Evolutionary conservation across 768 basidiomycete genomes (phyloP).

Genomic region (Obba rivulosa): DNA sequence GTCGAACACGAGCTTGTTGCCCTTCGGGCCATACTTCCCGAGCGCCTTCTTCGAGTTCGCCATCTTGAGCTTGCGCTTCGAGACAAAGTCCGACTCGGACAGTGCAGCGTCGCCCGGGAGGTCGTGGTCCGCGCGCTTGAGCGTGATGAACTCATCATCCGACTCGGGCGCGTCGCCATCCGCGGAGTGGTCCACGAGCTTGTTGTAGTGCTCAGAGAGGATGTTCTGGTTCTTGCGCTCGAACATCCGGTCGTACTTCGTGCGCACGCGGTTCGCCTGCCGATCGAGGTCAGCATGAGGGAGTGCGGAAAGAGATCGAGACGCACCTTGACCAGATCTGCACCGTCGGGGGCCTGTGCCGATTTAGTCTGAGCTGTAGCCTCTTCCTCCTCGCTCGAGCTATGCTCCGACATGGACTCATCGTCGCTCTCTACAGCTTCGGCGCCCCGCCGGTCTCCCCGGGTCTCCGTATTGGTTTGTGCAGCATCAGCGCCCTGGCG

Average conservation of each 20-base stretch:
- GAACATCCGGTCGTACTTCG: conserved; percentile 98
- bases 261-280: conserved; percentile 52
- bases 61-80: conserved; percentile 81
- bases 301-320: too few species aligned
- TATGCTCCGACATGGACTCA: conserved; percentile 16
- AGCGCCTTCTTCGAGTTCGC: conserved; percentile 70
- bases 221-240: conserved; percentile 93
- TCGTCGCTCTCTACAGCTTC: conserved; percentile 16
- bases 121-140: conserved; percentile 88
- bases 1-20: conserved; percentile 84
- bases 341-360: conserved; percentile 21
- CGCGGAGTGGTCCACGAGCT: conserved; percentile 70
- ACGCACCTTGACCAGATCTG: conserved; percentile 40
- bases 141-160: conserved; percentile 86
- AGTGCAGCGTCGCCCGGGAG: conserved; percentile 35
- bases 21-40: conserved; percentile 50
- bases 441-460: conserved; percentile 25
- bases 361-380: conserved; percentile 1
- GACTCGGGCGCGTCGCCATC: conserved; percentile 36
- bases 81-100: conserved; percentile 48
- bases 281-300: too few species aligned
- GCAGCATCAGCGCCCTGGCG: too few species aligned
- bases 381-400: conserved; percentile 25
- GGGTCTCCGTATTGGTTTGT: conserved; percentile 38
- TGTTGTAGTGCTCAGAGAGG: conserved; percentile 84